Base-by-base conservation (phyloP, 805 yeast genomes). In the Lachancea mirantina region DNA sequence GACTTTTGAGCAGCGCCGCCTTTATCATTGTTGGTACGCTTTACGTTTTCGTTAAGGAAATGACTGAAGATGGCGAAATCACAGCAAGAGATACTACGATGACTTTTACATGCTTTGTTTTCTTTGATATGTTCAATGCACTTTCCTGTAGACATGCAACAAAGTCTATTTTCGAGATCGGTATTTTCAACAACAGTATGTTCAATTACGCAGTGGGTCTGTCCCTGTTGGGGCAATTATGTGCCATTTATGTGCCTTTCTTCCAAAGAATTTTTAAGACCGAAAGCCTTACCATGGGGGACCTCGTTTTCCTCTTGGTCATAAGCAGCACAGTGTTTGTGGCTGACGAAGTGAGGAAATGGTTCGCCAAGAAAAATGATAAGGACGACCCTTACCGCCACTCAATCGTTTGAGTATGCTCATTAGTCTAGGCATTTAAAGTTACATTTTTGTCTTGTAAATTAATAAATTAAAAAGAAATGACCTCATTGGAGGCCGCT, bases 81-180 rank as follows among this genome's bases (percentile, higher is more conserved):
- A 87, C 96, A 2, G 79, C 89, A 9, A 80, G 98, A 61, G 98
- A 92, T 56, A 92, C 98, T 14, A 92, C 99, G 1, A 92, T 92
- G 98, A 89, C 98, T 0, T 92, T 92, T 54, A 92, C 97, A 0
- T 84, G 97, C 55, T 92, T 92, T 62, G 98, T 92, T 8, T 67
- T 89, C 36, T 92, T 78, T 52, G 99, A 92, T 59, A 83, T 92
- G 94, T 92, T 92, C 65, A 92, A 88, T 59, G 99, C 99, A 0
- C 66, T 92, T 44, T 68, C 95, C 10, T 89, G 96, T 59, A 84
- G 97, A 50, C 94, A 94, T 42, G 71, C 80, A 38, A 70, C 84
- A 27, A 88, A 84, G 54, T 82, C 95, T 2, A 73, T 82, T 11
- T 82, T 87, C 49, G 81, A 83, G 51, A 49, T 89, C 28, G 98